A percentile compares a stretch with the other conserved stretches of the same genome.
These are phyloP conservation scores for Butyriboletus loyo DNA, from an alignment of 768 basidiomycete genomes.

Conservation along the genomic window DNA sequence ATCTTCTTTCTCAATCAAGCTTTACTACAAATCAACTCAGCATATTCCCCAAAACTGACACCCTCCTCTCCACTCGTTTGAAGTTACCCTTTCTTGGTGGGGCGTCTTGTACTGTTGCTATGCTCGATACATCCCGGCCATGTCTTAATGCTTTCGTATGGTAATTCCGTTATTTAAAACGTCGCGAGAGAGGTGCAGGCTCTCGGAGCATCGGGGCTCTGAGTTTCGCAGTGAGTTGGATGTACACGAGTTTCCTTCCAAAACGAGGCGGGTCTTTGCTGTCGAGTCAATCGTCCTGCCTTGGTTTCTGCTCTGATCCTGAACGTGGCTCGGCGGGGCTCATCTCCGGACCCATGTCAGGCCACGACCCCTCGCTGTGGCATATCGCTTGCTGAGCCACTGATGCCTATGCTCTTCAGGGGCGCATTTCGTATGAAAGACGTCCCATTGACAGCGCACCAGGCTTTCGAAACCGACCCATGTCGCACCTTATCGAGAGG, in stretches of 20 bases:
- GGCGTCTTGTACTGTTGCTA: conserved; percentile 32
- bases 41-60: conserved; percentile 25
- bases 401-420: conserved; percentile 7
- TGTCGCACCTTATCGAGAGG: conserved; percentile 16
- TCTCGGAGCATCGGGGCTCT: conserved; percentile 3
- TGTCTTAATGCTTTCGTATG: conserved; percentile 38
- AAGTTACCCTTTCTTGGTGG: conserved; percentile 24
- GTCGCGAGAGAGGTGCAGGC: conserved; percentile 7
- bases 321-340: background rate
- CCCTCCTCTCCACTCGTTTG: conserved; percentile 30
- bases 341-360: conserved; percentile 8
- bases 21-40: conserved; percentile 19
- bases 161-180: conserved; percentile 31
- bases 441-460: background rate
- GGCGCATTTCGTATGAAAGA: conserved; percentile 1
- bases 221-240: conserved; percentile 9
- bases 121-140: conserved; percentile 34
- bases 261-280: background rate
- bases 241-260: conserved; percentile 5
- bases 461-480: conserved; percentile 10
- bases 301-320: background rate
- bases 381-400: conserved; percentile 4
- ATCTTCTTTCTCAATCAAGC: conserved; percentile 9
- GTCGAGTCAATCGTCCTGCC: conserved; percentile 15
- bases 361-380: conserved; percentile 10